Evolutionary conservation across 495 filamentous ascomycete genomes (phyloP), one percentile per base, ranked within the genome.

Genomic region (Aspergillus sclerotioniger): DNA sequence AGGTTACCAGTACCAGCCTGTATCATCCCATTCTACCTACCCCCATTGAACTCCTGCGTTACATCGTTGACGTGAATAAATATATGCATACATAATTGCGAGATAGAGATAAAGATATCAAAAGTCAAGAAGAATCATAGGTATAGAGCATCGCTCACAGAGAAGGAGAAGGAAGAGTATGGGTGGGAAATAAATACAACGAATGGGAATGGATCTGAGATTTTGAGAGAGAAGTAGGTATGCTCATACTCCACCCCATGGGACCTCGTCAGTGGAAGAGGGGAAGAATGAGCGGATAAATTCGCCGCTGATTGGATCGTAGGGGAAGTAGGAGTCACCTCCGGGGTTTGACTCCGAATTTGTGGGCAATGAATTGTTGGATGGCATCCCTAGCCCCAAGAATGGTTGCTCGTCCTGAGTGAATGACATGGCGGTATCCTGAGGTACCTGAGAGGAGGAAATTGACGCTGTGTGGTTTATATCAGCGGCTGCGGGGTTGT

Each of bases 281-380:
- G 76, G 75, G 65, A 79, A 79, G 66, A 79, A 79, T 17, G 74
- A 73, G 10, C 72, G 63, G 51, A 79, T 77, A 19, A 79, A 79
- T 48, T 77, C 71, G 16, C 73, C 73, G 33, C 68, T 72, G 53
- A 79, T 76, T 20, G 75, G 75, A 53, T 79, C 76, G 54, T 77
- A 79, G 1, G 76, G 76, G 62, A 79, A 79, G 32, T 74, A 77
- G 3, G 66, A 50, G 41, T 76, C 72, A 25, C 29, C 54, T n/a
- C 28, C 47, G 21, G 47, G 21, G 16, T 15, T 50, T 13, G 16
- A 15, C 59, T 62, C 28, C 43, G 20, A 37, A 32, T 41, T 41
- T 13, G 37, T 41, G 37, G 37, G 39, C 52, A 39, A 16, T 4
- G 19, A 29, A 28, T 17, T 47, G 41, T 2, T 5, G 5, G 19